Evolutionary conservation across 768 basidiomycete genomes (phyloP), one percentile per base, ranked within the genome.

Genomic region (Coprinopsis sp.): DNA sequence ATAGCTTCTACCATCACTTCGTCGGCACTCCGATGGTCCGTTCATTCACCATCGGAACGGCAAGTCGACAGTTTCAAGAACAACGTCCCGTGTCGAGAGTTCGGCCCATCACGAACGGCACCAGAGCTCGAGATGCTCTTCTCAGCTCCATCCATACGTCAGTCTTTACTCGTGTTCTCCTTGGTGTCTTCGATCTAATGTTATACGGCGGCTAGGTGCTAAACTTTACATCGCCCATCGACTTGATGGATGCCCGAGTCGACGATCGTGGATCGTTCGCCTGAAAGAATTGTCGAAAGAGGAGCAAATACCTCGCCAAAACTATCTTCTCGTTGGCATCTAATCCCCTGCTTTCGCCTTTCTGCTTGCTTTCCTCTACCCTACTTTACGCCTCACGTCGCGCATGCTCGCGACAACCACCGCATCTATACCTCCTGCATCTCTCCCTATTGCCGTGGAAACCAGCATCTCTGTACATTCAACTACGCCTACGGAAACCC

Each of bases 151-250:
- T 59, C 72, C 70, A 47, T 75, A 71, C 53, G 73, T 73, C 46
- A 7, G 18, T 16, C n/a, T 30, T 22, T 33, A 16, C 2, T 22
- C 16, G 27, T 29, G n/a, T 38, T 40, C 14, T 41, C 38, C 19
- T 49, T 5, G 29, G 37, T 45, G 11, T 43, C 43, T 44, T 30
- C 34, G 33, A 14, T 23, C 38, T 50, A 11, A 39, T 39, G 25
- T 54, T 19, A 37, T 21, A 34, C 27, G 13, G 23, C 2, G 19
- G 37, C 27, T 45, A 75, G 73, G 61, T 73, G 18, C 55, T 72
- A 42, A 64, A 67, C 45, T 75, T 70, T 49, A 73, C 67, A 24
- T 73, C 72, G 19, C 71, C 72, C 11, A 70, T 75, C 50, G 73
- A 71, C 54, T 46, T 71, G 21, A 36, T 62, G 28, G 67, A 66